Evolutionary conservation across 257 asterid genomes (phyloP), one percentile per base, ranked within the genome.

Genomic region (Dorcoceras hygrometricum): DNA sequence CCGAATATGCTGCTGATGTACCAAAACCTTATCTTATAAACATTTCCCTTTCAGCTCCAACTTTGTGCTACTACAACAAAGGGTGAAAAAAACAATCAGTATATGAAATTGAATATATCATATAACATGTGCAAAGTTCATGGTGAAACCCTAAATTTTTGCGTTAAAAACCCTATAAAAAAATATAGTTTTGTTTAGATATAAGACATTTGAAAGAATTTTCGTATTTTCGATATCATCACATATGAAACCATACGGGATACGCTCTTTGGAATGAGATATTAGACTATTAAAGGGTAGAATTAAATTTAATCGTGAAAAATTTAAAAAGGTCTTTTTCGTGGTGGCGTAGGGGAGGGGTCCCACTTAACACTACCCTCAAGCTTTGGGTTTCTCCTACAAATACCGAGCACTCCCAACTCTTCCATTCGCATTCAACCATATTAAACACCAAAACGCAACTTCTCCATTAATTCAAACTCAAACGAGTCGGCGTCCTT

Each of bases 301-400:
- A 36, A 36, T 36, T 36, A 25, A 14, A 19, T 54, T 14, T 14
- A 19, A n/a, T n/a, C n/a, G n/a, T 14, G 20, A 24, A 54, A 28
- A 55, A 71, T 64, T 54, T 22, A 32, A 32, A 23, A 65, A 60
- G 48, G 9, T 19, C 23, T 51, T 57, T 79, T 75, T 74, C 59
- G 74, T 65, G 77, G 82, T 84, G 86, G 81, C 84, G 78, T 84
- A 71, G 73, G 76, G 79, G 68, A 63, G 76, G 86, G 92, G 87
- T 48, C 88, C 90, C 80, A 63, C 22, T n/a, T 63, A 67, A 79
- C 84, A 69, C 27, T 75, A 70, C 76, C 81, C 75, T 27, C 53
- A 67, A 51, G 69, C 78, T 29, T 79, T 71, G 80, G 56, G 27
- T 22, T 29, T 77, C 4, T 76, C 81, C 87, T 88, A 86, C 85